phyloP scores from a whole-genome alignment of 2,329 filamentous ascomycete species.

The Claviceps purpurea region DNA sequence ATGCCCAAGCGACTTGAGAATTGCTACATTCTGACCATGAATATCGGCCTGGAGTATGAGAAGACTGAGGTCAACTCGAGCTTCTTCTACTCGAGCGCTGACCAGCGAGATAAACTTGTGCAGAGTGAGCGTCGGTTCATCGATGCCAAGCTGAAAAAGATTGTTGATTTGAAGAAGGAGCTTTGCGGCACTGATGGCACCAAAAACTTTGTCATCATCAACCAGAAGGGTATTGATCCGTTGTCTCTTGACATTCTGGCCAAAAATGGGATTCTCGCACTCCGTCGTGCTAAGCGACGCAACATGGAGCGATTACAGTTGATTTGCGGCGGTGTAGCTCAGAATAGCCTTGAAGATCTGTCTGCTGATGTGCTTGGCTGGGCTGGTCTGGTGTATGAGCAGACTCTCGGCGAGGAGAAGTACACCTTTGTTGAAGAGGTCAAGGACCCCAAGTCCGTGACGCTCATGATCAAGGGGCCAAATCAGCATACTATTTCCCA shows the following conservation, averaged over 20 bases:
- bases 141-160: slow-evolving; percentile 92
- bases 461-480: slow-evolving; percentile 92
- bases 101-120: slow-evolving; percentile 94
- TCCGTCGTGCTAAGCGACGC: slow-evolving; percentile 87
- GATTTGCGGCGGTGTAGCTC: slow-evolving; percentile 77
- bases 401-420: slow-evolving; percentile 96
- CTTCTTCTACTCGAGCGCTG: slow-evolving; percentile 96
- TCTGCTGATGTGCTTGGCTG: slow-evolving; percentile 81
- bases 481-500: slow-evolving; percentile 95
- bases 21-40: slow-evolving; percentile 86
- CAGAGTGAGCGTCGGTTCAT: slow-evolving; percentile 94
- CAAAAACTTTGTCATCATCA: slow-evolving; percentile 95
- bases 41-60: slow-evolving; percentile 95
- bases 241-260: slow-evolving; percentile 89
- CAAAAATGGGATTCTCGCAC: slow-evolving; percentile 94
- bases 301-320: slow-evolving; percentile 99
- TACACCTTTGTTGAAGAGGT: slow-evolving; percentile 98
- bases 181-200: slow-evolving; percentile 86
- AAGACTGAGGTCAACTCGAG: slow-evolving; percentile 98
- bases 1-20: slow-evolving; percentile 97
- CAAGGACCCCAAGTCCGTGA: slow-evolving; percentile 97
- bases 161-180: slow-evolving; percentile 95
- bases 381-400: slow-evolving; percentile 94
- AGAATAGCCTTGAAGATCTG: slow-evolving; percentile 94
- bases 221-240: slow-evolving; percentile 98